Conservation (phyloP, 495 filamentous ascomycete genomes). For the Penicillium coffeae region DNA sequence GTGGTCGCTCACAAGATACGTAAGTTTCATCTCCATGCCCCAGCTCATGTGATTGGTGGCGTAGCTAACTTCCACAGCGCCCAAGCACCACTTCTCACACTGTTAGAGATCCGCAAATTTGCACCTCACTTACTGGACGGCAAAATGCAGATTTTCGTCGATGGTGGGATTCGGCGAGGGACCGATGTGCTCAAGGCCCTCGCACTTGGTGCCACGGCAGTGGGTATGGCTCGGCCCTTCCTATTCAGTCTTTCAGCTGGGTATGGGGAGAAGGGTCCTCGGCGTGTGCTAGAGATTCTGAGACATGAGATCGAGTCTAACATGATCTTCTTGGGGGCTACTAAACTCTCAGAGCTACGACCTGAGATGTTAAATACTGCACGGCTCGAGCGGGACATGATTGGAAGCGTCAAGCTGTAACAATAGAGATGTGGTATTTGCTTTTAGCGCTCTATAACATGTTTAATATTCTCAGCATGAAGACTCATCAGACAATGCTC, state of each 20-base stretch:
- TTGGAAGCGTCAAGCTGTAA: conserved; percentile 34
- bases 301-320: conserved; percentile 38
- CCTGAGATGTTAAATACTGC: conserved; percentile 34
- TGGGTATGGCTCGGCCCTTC: conserved; percentile 82
- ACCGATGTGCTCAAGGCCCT: conserved; percentile 89
- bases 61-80: conserved; percentile 53
- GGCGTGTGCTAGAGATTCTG: conserved; percentile 29
- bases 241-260: conserved; percentile 74
- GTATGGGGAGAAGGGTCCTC: conserved; percentile 35
- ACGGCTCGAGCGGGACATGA: conserved; percentile 34
- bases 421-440: no score
- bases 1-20: conserved; percentile 45
- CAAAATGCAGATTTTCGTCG: conserved; percentile 75
- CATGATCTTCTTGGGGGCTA: conserved; percentile 37
- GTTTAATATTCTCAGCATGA: no score
- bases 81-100: conserved; percentile 71
- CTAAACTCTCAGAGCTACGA: conserved; percentile 21
- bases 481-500: no score
- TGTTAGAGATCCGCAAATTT: conserved; percentile 67
- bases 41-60: no score
- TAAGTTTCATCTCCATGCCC: conserved; percentile 16
- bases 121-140: conserved; percentile 50
- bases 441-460: no score
- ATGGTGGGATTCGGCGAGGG: conserved; percentile 77
- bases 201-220: conserved; percentile 78